phyloP scores from a whole-genome alignment of 495 filamentous ascomycete genomes.

The Parachaetomium inaequale region DNA sequence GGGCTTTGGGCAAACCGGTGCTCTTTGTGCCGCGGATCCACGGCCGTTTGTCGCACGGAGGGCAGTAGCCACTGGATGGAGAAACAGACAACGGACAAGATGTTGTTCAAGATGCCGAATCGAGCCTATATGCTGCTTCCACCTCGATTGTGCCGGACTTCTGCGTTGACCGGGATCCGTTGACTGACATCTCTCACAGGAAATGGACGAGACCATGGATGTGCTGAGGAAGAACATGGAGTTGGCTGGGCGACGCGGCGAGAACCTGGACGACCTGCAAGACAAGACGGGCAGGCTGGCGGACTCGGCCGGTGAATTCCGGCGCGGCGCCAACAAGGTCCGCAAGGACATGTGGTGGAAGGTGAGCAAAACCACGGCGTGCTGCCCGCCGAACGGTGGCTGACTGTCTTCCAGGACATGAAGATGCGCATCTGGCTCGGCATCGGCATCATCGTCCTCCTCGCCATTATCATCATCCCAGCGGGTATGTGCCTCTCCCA shows the following conservation, averaged over 20 bases:
- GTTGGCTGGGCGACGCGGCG: slow-evolving; percentile 88
- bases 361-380: slow-evolving; percentile 19
- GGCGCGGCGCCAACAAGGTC: slow-evolving; percentile 89
- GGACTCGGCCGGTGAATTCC: slow-evolving; percentile 86
- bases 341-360: slow-evolving; percentile 83
- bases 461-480: slow-evolving; percentile 90
- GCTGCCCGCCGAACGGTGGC: not conserved
- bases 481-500: slow-evolving; percentile 55
- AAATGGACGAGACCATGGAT: slow-evolving; percentile 93
- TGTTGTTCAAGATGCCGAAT: not conserved
- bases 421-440: slow-evolving; percentile 98
- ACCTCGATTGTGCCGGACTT: not conserved
- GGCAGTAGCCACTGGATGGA: not conserved
- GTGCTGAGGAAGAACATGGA: slow-evolving; percentile 95
- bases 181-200: slow-evolving; percentile 49
- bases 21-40: no score
- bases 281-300: slow-evolving; percentile 95
- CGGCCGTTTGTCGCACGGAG: not conserved
- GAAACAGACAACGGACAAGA: not conserved
- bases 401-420: slow-evolving; percentile 62
- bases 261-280: slow-evolving; percentile 81
- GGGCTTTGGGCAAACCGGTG: no score
- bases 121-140: not conserved
- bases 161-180: not conserved
- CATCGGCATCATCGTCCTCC: slow-evolving; percentile 78